Evolutionary conservation across 225 moss, liverwort and hornwort genomes (phyloP), one percentile per base, ranked within the genome.

Genomic region (Lunularia cruciata): DNA sequence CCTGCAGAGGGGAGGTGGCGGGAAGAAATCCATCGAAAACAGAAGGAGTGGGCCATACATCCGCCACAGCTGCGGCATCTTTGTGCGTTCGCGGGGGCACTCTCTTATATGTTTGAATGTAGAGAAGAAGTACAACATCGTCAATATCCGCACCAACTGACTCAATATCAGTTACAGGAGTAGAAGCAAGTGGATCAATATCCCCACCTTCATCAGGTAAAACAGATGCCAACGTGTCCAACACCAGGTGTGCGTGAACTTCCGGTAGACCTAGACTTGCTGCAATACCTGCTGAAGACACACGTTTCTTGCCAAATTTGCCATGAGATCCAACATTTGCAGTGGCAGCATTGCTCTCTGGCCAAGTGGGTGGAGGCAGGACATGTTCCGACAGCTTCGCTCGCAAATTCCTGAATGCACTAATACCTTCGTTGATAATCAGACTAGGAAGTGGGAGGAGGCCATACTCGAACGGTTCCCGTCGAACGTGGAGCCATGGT

Each of bases 401-500:
- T 53, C 95, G 92, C 47, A 95, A 76, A 76, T 69, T 83, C 65
- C 78, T 86, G 30, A 90, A 87, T 12, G 84, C 89, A 38, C 83
- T 47, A 55, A 92, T 84, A 59, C 86, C 88, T 67, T 90, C 95
- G 77, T 81, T 90, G 74, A 85, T 85, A 55, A 87, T 81, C 42
- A 95, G 77, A 80, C 84, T 85, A 60, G 89, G 83, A 53, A 92
- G 78, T 13, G 95, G 95, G 55, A 95, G 83, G 61, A 88, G 72
- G 48, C 92, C 95, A 79, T 85, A 92, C 77, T 92, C 92, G 77
- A 95, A 95, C 28, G 86, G 89, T 77, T 92, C 90, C 67, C 95
- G 82, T 63, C 95, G 86, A 83, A 90, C 92, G 65, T 92, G 92
- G 81, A 95, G 95, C 92, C 95, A 95, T 67, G 95, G 95, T 33